Evolutionary conservation across 495 filamentous ascomycete species (phyloP), one percentile per base, ranked within the genome.

Genomic region (Lophium mytilinum): DNA sequence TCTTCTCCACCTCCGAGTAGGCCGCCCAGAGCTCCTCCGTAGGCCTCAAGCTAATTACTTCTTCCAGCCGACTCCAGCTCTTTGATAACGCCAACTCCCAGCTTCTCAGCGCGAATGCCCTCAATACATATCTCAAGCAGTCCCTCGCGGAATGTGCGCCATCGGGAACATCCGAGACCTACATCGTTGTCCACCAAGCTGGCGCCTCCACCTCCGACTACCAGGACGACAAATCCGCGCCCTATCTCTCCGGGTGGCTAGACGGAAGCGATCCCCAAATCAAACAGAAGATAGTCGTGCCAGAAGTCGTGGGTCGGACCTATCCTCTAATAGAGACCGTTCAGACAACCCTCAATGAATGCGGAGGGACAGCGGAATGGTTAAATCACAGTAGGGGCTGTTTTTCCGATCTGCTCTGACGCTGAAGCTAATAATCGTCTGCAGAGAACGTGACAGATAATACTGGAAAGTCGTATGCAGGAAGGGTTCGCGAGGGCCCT

Each of bases 121-220:
- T 70, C 42, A 52, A 52, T 21, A 15, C 66, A 0, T 60, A 69
- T 9, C 45, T 73, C 33, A 73, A 64, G 30, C 70, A 66, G 14
- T 65, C 62, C 63, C 79, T 96, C 33, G 73, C 73, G 10, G 65
- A 66, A n/a, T 95, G 90, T 69, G 24, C 24, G 24, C 80, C 82
- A 1, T 89, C 88, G 3, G 78, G 85, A 35, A 80, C 82, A 1
- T 89, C 88, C 2, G 78, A 85, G 35, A 80, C 80, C 42, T 96
- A 96, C 76, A 73, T 96, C 67, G 71, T 97, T 59, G 81, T 92
- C 52, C 82, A 80, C 17, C 89, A 94, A 62, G 87, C 89, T 4
- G 85, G 88, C 52, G 74, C 90, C 39, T 81, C 87, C 65, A 81
- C 82, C 50, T 75, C 74, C 55, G 85, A 90, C 67, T 82, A 83